Conservation (phyloP, 2,329 filamentous ascomycete genomes). For the Xenosphaeropsis pyriputrescens region DNA sequence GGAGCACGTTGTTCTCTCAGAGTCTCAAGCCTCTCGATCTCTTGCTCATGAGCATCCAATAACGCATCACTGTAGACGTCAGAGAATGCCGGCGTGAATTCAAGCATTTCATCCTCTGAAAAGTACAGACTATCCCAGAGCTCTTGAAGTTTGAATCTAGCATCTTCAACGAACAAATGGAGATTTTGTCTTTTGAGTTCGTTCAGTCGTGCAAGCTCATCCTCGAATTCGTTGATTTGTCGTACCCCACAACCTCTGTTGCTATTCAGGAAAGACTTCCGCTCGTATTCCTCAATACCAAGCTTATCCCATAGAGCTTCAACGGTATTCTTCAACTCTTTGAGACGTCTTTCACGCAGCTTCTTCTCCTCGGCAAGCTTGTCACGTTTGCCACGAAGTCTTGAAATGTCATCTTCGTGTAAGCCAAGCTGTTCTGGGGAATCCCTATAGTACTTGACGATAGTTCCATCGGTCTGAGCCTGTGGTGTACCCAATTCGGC, state of each 20-base stretch:
- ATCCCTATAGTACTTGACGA: slow-evolving; percentile 82
- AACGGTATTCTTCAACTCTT: slow-evolving; percentile 63
- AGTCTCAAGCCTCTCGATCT: slow-evolving; percentile 68
- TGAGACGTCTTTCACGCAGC: slow-evolving; percentile 58
- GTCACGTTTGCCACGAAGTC: slow-evolving; percentile 61
- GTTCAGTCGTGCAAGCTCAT: slow-evolving; percentile 73
- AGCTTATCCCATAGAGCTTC: slow-evolving; percentile 82
- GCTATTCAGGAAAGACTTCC: slow-evolving; percentile 63
- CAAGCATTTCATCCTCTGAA: slow-evolving; percentile 96
- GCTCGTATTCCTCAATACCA: slow-evolving; percentile 67
- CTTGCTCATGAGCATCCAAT: slow-evolving; percentile 85
- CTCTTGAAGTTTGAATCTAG: slow-evolving; percentile 78
- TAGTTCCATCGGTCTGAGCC: slow-evolving; percentile 74
- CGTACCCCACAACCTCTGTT: slow-evolving; percentile 86
- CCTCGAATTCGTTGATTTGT: slow-evolving; percentile 91
- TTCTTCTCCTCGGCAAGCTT: slow-evolving; percentile 82
- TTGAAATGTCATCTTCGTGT: slow-evolving; percentile 69
- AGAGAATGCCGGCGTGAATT: slow-evolving; percentile 92
- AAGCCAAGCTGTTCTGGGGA: slow-evolving; percentile 88
- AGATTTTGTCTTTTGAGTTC: slow-evolving; percentile 92
- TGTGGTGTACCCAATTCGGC: slow-evolving; percentile 90
- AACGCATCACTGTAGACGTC: slow-evolving; percentile 95
- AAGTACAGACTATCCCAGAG: slow-evolving; percentile 92
- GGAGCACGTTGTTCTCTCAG: slow-evolving; percentile 80
- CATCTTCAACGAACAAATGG: slow-evolving; percentile 91